These are phyloP conservation scores for Epichloe aotearoae DNA, from an alignment of 2,329 filamentous ascomycete genomes.

Conservation along the genomic window DNA sequence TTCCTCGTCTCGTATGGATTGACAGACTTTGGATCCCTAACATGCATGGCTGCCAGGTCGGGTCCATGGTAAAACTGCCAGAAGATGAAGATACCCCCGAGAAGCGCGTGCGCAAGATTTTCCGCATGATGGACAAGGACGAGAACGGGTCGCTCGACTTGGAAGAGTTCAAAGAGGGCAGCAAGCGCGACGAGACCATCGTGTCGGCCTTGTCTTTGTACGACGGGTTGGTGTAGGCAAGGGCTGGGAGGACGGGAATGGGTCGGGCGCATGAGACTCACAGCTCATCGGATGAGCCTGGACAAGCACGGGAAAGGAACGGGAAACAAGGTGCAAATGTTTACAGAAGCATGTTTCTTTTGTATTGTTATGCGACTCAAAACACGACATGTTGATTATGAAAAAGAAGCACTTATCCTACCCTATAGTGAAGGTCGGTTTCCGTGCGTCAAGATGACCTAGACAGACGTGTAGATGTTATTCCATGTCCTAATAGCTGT, in stretches of 20 bases:
- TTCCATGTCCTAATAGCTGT: no score
- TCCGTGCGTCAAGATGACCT: no score
- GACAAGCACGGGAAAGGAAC: background rate
- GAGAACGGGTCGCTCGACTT: conserved; percentile 95
- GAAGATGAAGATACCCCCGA: conserved; percentile 98
- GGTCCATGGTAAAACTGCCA: conserved; percentile 96
- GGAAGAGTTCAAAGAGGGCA: conserved; percentile 97
- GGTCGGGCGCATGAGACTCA: background rate
- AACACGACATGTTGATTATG: background rate
- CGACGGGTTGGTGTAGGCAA: conserved; percentile 69
- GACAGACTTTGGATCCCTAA: background rate
- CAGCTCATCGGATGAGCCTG: background rate
- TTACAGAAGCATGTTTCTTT: conserved; percentile 1
- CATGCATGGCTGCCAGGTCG: conserved; percentile 48
- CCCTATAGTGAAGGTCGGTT: background rate
- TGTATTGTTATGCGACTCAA: conserved; percentile 1
- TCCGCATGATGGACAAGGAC: conserved; percentile 99
- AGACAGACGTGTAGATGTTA: no score
- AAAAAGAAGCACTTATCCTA: background rate
- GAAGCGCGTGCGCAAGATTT: conserved; percentile 96
- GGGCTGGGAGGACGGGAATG: background rate
- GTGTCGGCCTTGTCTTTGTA: conserved; percentile 94
- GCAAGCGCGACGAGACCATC: conserved; percentile 97
- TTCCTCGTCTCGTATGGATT: background rate
- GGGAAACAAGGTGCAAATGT: background rate